Evolutionary conservation across 352 stramenopile genomes (phyloP).

Genomic region (Globisporangium spinosum): DNA sequence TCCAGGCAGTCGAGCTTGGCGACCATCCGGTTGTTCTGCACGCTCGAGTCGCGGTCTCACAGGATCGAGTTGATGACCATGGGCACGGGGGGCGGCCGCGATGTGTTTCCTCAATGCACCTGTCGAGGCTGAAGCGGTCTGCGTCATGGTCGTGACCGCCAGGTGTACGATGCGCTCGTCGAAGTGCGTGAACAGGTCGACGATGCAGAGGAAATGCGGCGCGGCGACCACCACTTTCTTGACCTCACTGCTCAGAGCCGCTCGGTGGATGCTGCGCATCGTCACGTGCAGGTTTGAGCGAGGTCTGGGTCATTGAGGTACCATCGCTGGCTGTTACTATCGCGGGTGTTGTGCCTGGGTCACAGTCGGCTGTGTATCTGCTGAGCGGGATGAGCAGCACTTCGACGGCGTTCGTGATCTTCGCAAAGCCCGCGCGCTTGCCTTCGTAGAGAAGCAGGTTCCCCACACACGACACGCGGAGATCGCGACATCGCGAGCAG

Average conservation of each 20-base stretch:
- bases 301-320: not conserved
- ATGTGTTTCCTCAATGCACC: constrained; percentile 26
- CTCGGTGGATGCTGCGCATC: constrained; percentile 29
- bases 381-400: constrained; percentile 39
- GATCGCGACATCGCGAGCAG: constrained; percentile 21
- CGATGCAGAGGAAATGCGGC: constrained; percentile 42
- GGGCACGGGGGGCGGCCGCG: constrained; percentile 39
- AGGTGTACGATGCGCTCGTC: constrained; percentile 36
- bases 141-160: constrained; percentile 34
- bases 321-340: not conserved
- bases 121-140: constrained; percentile 25
- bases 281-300: constrained; percentile 32
- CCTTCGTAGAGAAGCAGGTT: constrained; percentile 61
- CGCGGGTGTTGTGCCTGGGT: not conserved
- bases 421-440: constrained; percentile 44
- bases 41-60: constrained; percentile 25
- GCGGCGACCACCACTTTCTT: constrained; percentile 35
- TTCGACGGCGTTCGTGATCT: constrained; percentile 33
- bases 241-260: constrained; percentile 20
- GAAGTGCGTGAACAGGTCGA: constrained; percentile 39
- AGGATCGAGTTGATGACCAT: constrained; percentile 36
- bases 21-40: constrained; percentile 7
- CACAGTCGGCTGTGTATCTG: constrained; percentile 11
- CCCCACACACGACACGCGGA: constrained; percentile 48
- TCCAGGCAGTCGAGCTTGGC: constrained; percentile 39